These are phyloP conservation scores for Aaosphaeria arxii DNA, from an alignment of 2,329 filamentous ascomycete species.

Conservation along the genomic window DNA sequence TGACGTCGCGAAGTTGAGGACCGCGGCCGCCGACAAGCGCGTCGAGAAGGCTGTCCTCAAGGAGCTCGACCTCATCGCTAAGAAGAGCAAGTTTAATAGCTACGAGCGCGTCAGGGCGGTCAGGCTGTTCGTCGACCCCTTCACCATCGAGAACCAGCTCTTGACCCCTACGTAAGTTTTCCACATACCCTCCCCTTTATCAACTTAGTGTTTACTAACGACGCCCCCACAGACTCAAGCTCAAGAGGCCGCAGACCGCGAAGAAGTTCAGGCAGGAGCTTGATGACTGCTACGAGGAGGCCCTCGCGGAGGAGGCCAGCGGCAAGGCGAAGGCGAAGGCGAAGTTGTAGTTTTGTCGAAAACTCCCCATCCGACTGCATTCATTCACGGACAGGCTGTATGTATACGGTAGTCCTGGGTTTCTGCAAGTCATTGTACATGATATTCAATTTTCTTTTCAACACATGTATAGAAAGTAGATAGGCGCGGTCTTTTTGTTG, in stretches of 20 bases:
- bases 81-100: conserved; percentile 84
- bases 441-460: no score
- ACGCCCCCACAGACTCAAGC: conserved; percentile 55
- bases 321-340: conserved; percentile 33
- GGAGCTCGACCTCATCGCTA: conserved; percentile 74
- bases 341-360: not conserved
- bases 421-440: no score
- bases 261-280: conserved; percentile 59
- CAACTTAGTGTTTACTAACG: not conserved
- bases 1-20: conserved; percentile 66
- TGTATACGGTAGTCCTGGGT: no score
- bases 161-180: conserved; percentile 77
- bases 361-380: no score
- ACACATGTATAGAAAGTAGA: no score
- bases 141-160: conserved; percentile 88
- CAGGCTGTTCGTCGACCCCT: conserved; percentile 79
- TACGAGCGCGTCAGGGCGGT: conserved; percentile 80
- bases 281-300: conserved; percentile 61
- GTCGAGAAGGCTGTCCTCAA: conserved; percentile 73
- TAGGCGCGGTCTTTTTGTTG: no score
- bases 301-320: conserved; percentile 40
- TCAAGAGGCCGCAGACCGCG: conserved; percentile 66
- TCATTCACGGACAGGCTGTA: no score
- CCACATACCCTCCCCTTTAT: not conserved
- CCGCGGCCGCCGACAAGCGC: conserved; percentile 64